A percentile compares a stretch with the other conserved stretches of the same genome.
Conservation (phyloP, 345 rosid genomes). For the Gossypium thurberi region DNA sequence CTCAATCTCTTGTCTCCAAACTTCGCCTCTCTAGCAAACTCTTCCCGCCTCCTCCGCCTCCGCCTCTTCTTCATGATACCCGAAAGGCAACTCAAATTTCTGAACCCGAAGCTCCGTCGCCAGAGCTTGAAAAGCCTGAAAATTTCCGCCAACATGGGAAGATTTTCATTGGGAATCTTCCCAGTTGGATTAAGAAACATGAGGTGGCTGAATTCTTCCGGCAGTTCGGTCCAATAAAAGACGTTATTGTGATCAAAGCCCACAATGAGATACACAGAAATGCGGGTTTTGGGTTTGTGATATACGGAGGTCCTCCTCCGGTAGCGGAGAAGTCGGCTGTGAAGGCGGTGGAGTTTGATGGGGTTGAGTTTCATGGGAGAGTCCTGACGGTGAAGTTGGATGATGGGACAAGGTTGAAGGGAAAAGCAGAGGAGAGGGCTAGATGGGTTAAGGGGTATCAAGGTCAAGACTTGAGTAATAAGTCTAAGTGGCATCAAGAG, state of each 20-base stretch:
- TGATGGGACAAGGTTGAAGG: conserved; percentile 70
- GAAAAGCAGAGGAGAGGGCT: conserved; percentile 51
- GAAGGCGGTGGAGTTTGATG: conserved; percentile 88
- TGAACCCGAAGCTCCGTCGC: conserved; percentile 24
- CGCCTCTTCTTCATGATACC: conserved; percentile 18
- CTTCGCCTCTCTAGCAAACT: conserved; percentile 77
- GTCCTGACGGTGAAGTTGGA: conserved; percentile 84
- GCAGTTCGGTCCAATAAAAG: conserved; percentile 79
- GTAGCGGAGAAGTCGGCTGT: conserved; percentile 51
- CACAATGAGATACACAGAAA: conserved; percentile 59
- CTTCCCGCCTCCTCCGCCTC: conserved; percentile 50
- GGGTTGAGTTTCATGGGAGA: conserved; percentile 87
- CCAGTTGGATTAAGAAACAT: conserved; percentile 76
- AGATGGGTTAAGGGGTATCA: conserved; percentile 54
- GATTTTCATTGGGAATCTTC: conserved; percentile 83
- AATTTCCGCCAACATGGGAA: conserved; percentile 62
- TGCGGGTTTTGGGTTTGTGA: conserved; percentile 81
- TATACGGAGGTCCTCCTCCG: conserved; percentile 37
- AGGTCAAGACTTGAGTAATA: conserved; percentile 32
- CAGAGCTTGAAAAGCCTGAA: conserved; percentile 19
- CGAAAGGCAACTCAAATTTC: conserved; percentile 18
- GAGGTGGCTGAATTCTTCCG: conserved; percentile 66
- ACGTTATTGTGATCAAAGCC: conserved; percentile 60
- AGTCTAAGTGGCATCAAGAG: conserved; percentile 80
- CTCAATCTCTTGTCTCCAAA: conserved; percentile 45